Conservation (phyloP, 2,329 filamentous ascomycete species). For the Paramyrothecium sp. region DNA sequence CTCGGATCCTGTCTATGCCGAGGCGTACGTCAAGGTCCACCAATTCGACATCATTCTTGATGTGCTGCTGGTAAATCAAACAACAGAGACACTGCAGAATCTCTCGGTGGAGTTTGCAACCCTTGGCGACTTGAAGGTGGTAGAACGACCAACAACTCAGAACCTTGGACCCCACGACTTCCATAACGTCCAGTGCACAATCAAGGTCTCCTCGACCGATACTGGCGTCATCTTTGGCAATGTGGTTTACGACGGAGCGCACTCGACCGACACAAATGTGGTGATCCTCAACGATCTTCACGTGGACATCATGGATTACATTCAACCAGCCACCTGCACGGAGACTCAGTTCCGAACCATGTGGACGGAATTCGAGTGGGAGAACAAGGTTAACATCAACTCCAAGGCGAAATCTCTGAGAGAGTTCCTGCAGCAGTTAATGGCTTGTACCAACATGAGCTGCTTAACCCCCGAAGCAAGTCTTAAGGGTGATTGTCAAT, state of each 20-base stretch:
- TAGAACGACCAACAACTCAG: slow-evolving; percentile 93
- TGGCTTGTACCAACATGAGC: slow-evolving; percentile 98
- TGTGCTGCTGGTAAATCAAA: slow-evolving; percentile 95
- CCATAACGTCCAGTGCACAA: slow-evolving; percentile 96
- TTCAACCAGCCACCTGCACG: slow-evolving; percentile 92
- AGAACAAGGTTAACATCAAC: slow-evolving; percentile 99
- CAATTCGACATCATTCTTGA: slow-evolving; percentile 98
- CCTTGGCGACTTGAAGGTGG: slow-evolving; percentile 93
- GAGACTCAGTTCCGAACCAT: slow-evolving; percentile 99
- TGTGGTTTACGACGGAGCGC: slow-evolving; percentile 92
- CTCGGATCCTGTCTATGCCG: slow-evolving; percentile 97
- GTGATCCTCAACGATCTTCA: slow-evolving; percentile 98
- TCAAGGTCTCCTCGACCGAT: slow-evolving; percentile 97
- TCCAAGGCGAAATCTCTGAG: slow-evolving; percentile 90
- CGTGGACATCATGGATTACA: slow-evolving; percentile 99
- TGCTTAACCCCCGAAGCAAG: slow-evolving; percentile 95
- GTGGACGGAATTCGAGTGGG: slow-evolving; percentile 99
- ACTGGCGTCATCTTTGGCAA: slow-evolving; percentile 99
- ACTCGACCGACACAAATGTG: slow-evolving; percentile 90
- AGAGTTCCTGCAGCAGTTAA: slow-evolving; percentile 89
- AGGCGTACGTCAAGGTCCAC: slow-evolving; percentile 97
- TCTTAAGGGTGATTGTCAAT: slow-evolving; percentile 95
- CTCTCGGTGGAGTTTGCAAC: slow-evolving; percentile 98
- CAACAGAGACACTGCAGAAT: slow-evolving; percentile 93
- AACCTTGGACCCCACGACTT: slow-evolving; percentile 96